Percentiles rank a stretch among this genome's conserved stretches.
Conservation (phyloP, 2,329 filamentous ascomycete species). For the Magnaporthiopsis incrustans region DNA sequence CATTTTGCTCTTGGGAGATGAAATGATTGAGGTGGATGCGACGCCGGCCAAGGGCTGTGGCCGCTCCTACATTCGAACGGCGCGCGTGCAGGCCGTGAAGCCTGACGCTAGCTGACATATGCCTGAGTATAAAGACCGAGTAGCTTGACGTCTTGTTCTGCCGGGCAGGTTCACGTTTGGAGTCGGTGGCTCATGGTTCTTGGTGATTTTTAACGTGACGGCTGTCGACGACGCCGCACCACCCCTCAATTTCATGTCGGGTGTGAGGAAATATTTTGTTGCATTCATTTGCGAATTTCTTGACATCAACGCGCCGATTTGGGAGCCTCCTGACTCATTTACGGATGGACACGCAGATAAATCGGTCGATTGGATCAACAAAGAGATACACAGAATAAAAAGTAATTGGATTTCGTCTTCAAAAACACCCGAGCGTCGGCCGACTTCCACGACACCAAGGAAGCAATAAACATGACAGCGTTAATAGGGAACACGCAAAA, state of each 20-base stretch:
- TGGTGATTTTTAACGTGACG: background rate
- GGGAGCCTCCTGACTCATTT: too few species aligned
- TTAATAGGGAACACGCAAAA: too few species aligned
- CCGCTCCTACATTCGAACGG: background rate
- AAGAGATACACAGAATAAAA: background rate
- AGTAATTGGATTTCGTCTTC: too few species aligned
- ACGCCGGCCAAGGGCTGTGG: background rate
- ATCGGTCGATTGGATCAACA: too few species aligned
- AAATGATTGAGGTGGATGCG: conserved; percentile 5
- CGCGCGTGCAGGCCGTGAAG: conserved; percentile 3
- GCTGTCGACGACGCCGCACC: too few species aligned
- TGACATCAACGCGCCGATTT: too few species aligned
- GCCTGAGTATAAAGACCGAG: background rate
- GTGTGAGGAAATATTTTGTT: too few species aligned
- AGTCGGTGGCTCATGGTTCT: background rate
- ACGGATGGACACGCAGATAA: too few species aligned
- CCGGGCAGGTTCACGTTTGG: background rate
- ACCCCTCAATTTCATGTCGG: background rate
- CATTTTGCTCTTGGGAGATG: background rate
- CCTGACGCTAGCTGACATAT: conserved; percentile 12
- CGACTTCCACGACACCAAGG: too few species aligned
- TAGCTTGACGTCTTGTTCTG: background rate
- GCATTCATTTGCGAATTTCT: too few species aligned
- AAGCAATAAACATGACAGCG: too few species aligned
- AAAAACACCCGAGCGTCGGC: too few species aligned